These are phyloP conservation scores for Saccharomycopsis oosterbeekiorum DNA, from an alignment of 805 yeast genomes.

Conservation along the genomic window DNA sequence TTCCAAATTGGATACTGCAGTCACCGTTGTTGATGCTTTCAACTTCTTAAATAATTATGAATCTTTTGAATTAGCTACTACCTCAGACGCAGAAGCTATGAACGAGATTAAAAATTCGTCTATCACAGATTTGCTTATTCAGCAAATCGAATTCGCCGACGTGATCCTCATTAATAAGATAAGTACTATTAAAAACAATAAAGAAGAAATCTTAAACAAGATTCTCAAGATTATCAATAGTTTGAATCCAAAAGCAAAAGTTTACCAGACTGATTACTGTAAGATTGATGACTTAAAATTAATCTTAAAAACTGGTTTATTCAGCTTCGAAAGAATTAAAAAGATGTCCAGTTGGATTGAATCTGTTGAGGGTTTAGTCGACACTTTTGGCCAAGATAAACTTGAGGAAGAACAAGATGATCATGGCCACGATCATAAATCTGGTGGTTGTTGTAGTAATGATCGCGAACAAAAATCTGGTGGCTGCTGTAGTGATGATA, in stretches of 20 bases:
- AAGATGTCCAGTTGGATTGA: conserved; percentile 17
- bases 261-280: conserved; percentile 29
- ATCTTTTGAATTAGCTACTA: conserved; percentile 18
- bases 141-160: conserved; percentile 39
- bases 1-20: conserved; percentile 35
- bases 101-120: conserved; percentile 12
- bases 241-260: conserved; percentile 35
- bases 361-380: background rate
- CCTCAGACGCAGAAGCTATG: conserved; percentile 10
- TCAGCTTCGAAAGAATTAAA: conserved; percentile 28
- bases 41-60: conserved; percentile 35
- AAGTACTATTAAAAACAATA: conserved; percentile 24
- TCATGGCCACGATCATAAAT: background rate
- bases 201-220: conserved; percentile 19
- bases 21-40: conserved; percentile 36
- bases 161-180: conserved; percentile 35
- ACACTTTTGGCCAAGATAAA: background rate
- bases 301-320: conserved; percentile 30
- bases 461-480: conserved; percentile 10
- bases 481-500: background rate
- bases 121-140: conserved; percentile 36
- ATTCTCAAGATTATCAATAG: conserved; percentile 28
- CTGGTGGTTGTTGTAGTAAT: background rate
- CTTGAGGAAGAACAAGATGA: conserved; percentile 4
- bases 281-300: conserved; percentile 28